These are phyloP conservation scores for Sorghum bicolor DNA, from an alignment of 176 grass and related monocot species.

Conservation along the genomic window Sorghum_bicolor_NCBIv3 NC_012875.2:47359001-47359500, in stretches of 20 bases:
- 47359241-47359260: constrained; percentile 42
- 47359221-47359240: neutral
- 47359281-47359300: constrained; percentile 47
- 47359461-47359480: neutral
- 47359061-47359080: constrained; percentile 44
- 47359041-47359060: constrained; percentile 66
- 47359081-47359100: constrained; percentile 40
- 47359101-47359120: constrained; percentile 5
- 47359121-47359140: too few relatives aligned
- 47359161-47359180: constrained; percentile 10
- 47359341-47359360: neutral
- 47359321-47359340: constrained; percentile 41
- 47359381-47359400: neutral
- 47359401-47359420: neutral
- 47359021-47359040: constrained; percentile 44
- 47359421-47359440: neutral
- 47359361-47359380: neutral
- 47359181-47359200: neutral
- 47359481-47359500: neutral
- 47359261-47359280: constrained; percentile 37
- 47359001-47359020: constrained; percentile 74
- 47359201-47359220: constrained; percentile 4
- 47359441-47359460: neutral
- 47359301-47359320: constrained; percentile 64
- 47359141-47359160: neutral